These are phyloP conservation scores for Akanthomyces muscarius DNA, from an alignment of 2,329 filamentous ascomycete species.

Conservation along the genomic window DNA sequence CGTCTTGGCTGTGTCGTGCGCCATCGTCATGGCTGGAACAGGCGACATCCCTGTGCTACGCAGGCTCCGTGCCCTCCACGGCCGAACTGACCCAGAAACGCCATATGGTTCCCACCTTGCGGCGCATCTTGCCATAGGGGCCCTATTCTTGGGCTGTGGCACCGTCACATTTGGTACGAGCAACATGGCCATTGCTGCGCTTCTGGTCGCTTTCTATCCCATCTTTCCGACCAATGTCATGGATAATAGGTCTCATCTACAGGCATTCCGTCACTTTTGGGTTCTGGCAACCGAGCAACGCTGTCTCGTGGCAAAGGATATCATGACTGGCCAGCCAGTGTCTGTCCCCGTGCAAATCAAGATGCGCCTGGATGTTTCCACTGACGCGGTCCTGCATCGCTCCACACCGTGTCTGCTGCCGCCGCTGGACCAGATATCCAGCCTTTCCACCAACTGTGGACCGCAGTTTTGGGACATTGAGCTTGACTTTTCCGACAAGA, in stretches of 20 bases:
- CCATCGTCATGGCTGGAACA: conserved; percentile 93
- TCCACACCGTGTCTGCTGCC: conserved; percentile 59
- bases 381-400: conserved; percentile 37
- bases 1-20: conserved; percentile 72
- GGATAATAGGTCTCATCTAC: conserved; percentile 90
- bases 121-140: conserved; percentile 84
- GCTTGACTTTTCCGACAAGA: conserved; percentile 66
- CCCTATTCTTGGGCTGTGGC: conserved; percentile 87
- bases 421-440: conserved; percentile 59
- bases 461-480: conserved; percentile 76
- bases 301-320: conserved; percentile 82
- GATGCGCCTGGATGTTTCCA: conserved; percentile 43
- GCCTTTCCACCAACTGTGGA: conserved; percentile 56
- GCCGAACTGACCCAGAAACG: conserved; percentile 75
- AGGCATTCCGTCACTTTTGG: conserved; percentile 97
- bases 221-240: conserved; percentile 84
- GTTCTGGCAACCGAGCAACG: conserved; percentile 86
- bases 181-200: conserved; percentile 77
- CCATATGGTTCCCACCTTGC: conserved; percentile 94
- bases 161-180: conserved; percentile 89
- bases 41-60: conserved; percentile 84
- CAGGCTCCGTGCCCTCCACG: conserved; percentile 81
- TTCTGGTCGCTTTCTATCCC: conserved; percentile 91
- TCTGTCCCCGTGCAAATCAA: conserved; percentile 66
- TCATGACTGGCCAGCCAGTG: conserved; percentile 77